A percentile compares a stretch with the other conserved stretches of the same genome.
phyloP scores from a whole-genome alignment of 2,329 filamentous ascomycete genomes.

The Xylaria arbuscula region DNA sequence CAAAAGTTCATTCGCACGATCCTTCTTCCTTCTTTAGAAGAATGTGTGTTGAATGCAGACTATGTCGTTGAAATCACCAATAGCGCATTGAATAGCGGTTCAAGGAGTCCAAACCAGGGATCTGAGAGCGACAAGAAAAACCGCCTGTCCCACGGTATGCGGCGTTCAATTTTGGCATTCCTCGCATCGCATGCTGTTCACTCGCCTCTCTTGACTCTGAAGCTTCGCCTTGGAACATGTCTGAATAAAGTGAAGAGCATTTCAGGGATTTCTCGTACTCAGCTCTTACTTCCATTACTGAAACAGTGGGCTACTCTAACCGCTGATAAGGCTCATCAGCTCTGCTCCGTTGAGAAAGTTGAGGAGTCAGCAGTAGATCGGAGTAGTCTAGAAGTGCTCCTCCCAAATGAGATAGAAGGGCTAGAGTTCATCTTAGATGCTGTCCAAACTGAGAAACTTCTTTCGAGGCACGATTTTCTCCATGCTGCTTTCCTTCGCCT shows the following conservation, averaged over 20 bases:
- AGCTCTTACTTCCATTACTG: slow-evolving; percentile 80
- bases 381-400: slow-evolving; percentile 62
- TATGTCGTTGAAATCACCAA: slow-evolving; percentile 75
- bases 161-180: slow-evolving; percentile 75
- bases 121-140: slow-evolving; percentile 62
- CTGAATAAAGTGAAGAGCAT: slow-evolving; percentile 80
- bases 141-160: slow-evolving; percentile 68
- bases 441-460: slow-evolving; percentile 55
- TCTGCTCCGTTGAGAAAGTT: slow-evolving; percentile 59
- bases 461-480: slow-evolving; percentile 66
- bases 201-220: slow-evolving; percentile 76
- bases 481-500: slow-evolving; percentile 75
- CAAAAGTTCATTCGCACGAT: slow-evolving; percentile 72
- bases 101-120: slow-evolving; percentile 42
- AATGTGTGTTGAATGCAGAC: slow-evolving; percentile 82
- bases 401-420: slow-evolving; percentile 64
- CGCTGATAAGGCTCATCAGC: slow-evolving; percentile 60
- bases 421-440: slow-evolving; percentile 64
- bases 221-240: slow-evolving; percentile 75
- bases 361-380: slow-evolving; percentile 57
- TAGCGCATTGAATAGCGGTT: slow-evolving; percentile 65
- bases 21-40: slow-evolving; percentile 82
- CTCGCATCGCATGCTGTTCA: slow-evolving; percentile 77
- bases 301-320: slow-evolving; percentile 73
- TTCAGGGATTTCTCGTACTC: slow-evolving; percentile 74